Conservation (phyloP, 2,329 filamentous ascomycete species). For the Fusarium concolor region DNA sequence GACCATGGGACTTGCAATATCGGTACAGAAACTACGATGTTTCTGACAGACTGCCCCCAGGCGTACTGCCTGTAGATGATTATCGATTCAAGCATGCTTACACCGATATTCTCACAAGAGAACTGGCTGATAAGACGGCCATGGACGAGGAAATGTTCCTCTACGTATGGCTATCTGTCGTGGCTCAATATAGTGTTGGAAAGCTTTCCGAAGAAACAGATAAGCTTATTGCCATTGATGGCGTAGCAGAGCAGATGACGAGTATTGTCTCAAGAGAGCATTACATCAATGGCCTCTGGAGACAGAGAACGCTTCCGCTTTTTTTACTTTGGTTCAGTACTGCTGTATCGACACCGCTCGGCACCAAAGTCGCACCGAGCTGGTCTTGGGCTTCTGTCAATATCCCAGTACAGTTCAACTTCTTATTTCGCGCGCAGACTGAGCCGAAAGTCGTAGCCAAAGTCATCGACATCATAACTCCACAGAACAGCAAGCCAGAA, state of each 20-base stretch:
- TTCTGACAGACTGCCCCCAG: background rate
- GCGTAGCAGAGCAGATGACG: constrained; percentile 1
- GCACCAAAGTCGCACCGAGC: background rate
- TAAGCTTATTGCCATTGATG: constrained; percentile 7
- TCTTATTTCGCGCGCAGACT: constrained; percentile 3
- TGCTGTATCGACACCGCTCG: no score
- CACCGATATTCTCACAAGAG: background rate
- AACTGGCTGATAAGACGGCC: rapidly evolving
- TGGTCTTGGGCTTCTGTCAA: constrained; percentile 14
- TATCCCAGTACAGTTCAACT: background rate
- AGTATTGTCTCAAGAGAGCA: background rate
- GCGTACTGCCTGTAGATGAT: background rate
- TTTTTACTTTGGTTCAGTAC: background rate
- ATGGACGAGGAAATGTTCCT: constrained; percentile 8
- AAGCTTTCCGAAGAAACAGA: background rate
- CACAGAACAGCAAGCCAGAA: background rate
- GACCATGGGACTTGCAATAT: constrained; percentile 1
- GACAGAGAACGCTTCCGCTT: background rate
- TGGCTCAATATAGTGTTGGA: constrained; percentile 3
- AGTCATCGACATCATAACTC: background rate
- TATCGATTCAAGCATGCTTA: constrained; percentile 14
- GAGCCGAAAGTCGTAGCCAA: background rate
- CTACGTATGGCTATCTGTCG: constrained; percentile 11
- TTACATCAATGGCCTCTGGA: constrained; percentile 8
- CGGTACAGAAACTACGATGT: background rate